phyloP scores from a whole-genome alignment of 2,329 filamentous ascomycete genomes.

The Microsporum canis region DNA sequence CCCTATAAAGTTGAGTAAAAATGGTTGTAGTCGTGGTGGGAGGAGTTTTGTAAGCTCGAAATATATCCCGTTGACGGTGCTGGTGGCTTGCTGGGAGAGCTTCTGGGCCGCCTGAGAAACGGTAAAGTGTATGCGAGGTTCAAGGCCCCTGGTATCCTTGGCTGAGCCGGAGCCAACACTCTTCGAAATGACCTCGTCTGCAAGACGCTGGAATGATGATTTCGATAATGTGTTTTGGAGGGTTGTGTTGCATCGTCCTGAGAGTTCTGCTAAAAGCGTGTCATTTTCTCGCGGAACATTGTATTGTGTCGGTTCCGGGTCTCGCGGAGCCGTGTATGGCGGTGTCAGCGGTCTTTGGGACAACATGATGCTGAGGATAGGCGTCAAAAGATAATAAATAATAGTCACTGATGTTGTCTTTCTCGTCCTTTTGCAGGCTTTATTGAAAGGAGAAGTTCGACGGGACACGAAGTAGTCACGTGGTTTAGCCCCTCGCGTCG shows the following conservation, averaged over 20 bases:
- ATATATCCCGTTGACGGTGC: background rate
- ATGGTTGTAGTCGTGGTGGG: background rate
- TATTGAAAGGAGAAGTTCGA: background rate
- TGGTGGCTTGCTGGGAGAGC: background rate
- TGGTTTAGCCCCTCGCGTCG: background rate
- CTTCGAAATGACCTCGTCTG: background rate
- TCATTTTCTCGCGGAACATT: background rate
- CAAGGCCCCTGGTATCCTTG: background rate
- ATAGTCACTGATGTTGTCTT: background rate
- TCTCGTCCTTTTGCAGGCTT: background rate
- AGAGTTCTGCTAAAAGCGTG: constrained; percentile 1
- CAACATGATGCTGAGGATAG: background rate
- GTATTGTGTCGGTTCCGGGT: constrained; percentile 3
- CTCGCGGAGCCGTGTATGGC: background rate
- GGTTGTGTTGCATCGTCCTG: background rate
- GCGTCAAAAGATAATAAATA: background rate
- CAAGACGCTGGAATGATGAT: background rate
- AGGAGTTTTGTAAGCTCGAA: background rate
- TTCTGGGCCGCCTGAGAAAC: background rate
- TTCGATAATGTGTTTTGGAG: background rate
- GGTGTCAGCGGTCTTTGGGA: background rate
- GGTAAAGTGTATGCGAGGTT: background rate
- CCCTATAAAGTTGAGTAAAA: constrained; percentile 1
- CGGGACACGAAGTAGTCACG: background rate
- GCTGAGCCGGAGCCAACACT: background rate